A percentile compares a stretch with the other conserved stretches of the same genome.
These are phyloP conservation scores for Pleurotus cornucopiae DNA, from an alignment of 768 basidiomycete genomes.

Conservation along the genomic window DNA sequence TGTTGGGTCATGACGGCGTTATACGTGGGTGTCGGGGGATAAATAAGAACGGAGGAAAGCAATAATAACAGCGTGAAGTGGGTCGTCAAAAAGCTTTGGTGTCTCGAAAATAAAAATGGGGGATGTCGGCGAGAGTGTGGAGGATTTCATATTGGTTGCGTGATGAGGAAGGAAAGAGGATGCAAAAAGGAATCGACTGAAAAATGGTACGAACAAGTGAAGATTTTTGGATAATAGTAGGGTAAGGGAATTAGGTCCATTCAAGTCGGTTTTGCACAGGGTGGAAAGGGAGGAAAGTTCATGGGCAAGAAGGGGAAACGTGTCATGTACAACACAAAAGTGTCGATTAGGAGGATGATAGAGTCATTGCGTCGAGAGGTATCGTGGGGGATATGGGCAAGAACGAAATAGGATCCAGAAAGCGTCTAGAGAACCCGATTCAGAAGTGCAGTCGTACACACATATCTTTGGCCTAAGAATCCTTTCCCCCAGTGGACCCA, in stretches of 20 bases:
- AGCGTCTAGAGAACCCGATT: too few relatives aligned
- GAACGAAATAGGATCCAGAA: neutral
- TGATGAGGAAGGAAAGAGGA: neutral
- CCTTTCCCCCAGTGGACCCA: too few relatives aligned
- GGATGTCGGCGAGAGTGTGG: neutral
- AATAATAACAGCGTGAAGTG: conserved; percentile 3
- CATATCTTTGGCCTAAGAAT: too few relatives aligned
- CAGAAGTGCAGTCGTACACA: too few relatives aligned
- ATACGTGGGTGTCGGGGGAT: neutral
- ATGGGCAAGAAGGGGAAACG: neutral
- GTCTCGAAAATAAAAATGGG: neutral
- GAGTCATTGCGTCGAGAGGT: neutral
- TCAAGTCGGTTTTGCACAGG: neutral
- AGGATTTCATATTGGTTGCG: neutral
- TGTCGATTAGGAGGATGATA: conserved; percentile 1
- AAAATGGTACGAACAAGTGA: neutral
- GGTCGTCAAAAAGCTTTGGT: neutral
- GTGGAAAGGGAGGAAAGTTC: neutral
- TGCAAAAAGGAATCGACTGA: neutral
- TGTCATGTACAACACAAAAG: neutral
- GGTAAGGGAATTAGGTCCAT: neutral
- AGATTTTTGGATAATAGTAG: neutral
- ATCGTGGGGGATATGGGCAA: neutral
- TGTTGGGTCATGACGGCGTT: neutral
- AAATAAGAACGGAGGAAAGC: neutral